Evolutionary conservation across 2,329 filamentous ascomycete genomes (phyloP).

Genomic region (Elsinoe ampelina): DNA sequence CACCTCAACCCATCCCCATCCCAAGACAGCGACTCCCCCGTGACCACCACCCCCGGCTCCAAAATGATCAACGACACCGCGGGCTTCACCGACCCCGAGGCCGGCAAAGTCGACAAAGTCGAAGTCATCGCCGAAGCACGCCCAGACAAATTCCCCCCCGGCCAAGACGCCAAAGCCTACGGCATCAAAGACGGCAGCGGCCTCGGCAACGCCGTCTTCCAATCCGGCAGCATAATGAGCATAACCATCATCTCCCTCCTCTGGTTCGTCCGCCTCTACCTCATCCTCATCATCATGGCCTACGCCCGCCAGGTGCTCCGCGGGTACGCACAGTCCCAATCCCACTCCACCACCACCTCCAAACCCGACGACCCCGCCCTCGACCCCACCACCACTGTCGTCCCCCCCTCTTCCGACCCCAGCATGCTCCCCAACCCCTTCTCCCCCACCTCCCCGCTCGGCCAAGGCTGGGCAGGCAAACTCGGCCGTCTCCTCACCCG

Average conservation of each 20-base stretch:
- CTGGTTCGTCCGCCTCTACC: slow-evolving; percentile 71
- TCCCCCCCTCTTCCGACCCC: slow-evolving; percentile 15
- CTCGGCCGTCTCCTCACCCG: slow-evolving; percentile 71
- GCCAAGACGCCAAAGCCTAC: slow-evolving; percentile 46
- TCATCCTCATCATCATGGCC: slow-evolving; percentile 72
- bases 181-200: slow-evolving; percentile 29
- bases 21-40: slow-evolving; percentile 18
- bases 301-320: slow-evolving; percentile 71
- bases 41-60: slow-evolving; percentile 33
- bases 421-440: slow-evolving; percentile 57
- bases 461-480: slow-evolving; percentile 68
- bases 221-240: slow-evolving; percentile 61
- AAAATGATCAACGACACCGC: slow-evolving; percentile 52
- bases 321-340: slow-evolving; percentile 8
- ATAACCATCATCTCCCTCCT: slow-evolving; percentile 66
- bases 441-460: slow-evolving; percentile 57
- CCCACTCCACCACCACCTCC: slow-evolving; percentile 46
- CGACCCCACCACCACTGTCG: slow-evolving; percentile 32
- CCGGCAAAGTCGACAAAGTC: slow-evolving; percentile 48
- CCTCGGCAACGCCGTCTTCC: slow-evolving; percentile 55
- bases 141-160: slow-evolving; percentile 35
- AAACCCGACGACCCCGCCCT: slow-evolving; percentile 28
- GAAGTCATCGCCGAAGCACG: slow-evolving; percentile 42
- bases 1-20: slow-evolving; percentile 37
- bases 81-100: slow-evolving; percentile 55